Percentiles rank a stretch among this genome's conserved stretches.
These are phyloP conservation scores for Apostasia shenzhenica DNA, from an alignment of 106 monocot species.

Conservation along the genomic window DNA sequence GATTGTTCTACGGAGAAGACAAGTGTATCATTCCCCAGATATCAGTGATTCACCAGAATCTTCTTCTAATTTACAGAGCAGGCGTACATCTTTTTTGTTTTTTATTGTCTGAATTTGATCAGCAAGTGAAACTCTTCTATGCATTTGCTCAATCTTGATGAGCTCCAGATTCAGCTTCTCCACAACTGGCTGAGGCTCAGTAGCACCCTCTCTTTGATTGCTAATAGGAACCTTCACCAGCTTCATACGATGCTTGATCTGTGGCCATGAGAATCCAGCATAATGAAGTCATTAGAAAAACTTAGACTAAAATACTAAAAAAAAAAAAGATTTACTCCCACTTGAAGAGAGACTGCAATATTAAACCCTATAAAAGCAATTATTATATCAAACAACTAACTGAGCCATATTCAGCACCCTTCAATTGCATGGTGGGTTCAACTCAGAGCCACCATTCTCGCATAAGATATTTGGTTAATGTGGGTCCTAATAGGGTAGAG, in stretches of 20 bases:
- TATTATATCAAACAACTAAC: background rate
- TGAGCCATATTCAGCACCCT: background rate
- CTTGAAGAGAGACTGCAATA: background rate
- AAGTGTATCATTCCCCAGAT: too few species aligned
- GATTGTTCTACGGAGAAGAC: too few species aligned
- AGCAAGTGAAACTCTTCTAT: constrained; percentile 40
- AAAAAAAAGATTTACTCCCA: background rate
- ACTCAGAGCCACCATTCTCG: background rate
- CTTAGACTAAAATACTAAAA: background rate
- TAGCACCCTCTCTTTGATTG: constrained; percentile 1
- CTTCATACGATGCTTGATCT: constrained; percentile 25
- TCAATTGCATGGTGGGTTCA: background rate
- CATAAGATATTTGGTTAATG: too few species aligned
- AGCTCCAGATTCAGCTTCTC: constrained; percentile 45
- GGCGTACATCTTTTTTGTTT: constrained; percentile 9
- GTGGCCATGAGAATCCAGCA: background rate
- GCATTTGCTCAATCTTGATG: constrained; percentile 34
- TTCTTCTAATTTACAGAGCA: too few species aligned
- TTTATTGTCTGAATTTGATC: constrained; percentile 53
- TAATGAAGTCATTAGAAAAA: background rate
- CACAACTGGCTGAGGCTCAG: constrained; percentile 7
- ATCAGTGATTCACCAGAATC: too few species aligned
- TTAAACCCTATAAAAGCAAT: background rate
- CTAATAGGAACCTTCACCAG: constrained; percentile 10
- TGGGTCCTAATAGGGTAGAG: too few species aligned